Evolutionary conservation across 2,329 filamentous ascomycete genomes (phyloP).

Genomic region (Neonectria faginata): DNA sequence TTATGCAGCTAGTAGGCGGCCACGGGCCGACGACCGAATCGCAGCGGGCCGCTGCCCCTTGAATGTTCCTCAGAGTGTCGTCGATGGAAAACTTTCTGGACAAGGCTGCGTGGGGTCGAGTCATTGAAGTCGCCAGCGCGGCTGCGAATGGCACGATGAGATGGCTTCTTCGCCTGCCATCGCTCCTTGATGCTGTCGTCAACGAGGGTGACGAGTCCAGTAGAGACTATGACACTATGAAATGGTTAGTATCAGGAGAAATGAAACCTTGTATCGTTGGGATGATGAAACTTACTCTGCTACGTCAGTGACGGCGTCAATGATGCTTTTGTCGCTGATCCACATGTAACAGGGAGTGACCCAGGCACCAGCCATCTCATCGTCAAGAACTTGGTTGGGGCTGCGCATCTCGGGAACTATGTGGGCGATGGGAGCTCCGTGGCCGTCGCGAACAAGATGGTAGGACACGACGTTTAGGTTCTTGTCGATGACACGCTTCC

Average conservation of each 20-base stretch:
- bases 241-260: slow-evolving; percentile 40
- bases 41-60: slow-evolving; percentile 50
- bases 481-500: slow-evolving; percentile 82
- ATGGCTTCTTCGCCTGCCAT: slow-evolving; percentile 68
- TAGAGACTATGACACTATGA: slow-evolving; percentile 83
- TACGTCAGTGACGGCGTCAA: slow-evolving; percentile 79
- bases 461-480: slow-evolving; percentile 78
- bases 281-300: slow-evolving; percentile 75
- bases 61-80: slow-evolving; percentile 54
- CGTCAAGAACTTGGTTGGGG: slow-evolving; percentile 75
- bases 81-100: slow-evolving; percentile 57
- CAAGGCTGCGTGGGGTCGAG: slow-evolving; percentile 48
- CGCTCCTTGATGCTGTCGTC: slow-evolving; percentile 90
- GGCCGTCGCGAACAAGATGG: slow-evolving; percentile 78
- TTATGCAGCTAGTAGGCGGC: slow-evolving; percentile 50
- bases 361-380: slow-evolving; percentile 86
- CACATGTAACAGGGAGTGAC: slow-evolving; percentile 91
- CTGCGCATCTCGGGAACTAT: slow-evolving; percentile 85
- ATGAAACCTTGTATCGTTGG: slow-evolving; percentile 4
- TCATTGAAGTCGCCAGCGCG: slow-evolving; percentile 41
- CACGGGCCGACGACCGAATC: slow-evolving; percentile 50
- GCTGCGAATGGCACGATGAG: slow-evolving; percentile 43
- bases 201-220: slow-evolving; percentile 88
- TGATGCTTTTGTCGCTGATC: slow-evolving; percentile 80
- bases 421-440: slow-evolving; percentile 76